Evolutionary conservation across 345 rosid genomes (phyloP).

Genomic region (Moricandia moricandioides): DNA sequence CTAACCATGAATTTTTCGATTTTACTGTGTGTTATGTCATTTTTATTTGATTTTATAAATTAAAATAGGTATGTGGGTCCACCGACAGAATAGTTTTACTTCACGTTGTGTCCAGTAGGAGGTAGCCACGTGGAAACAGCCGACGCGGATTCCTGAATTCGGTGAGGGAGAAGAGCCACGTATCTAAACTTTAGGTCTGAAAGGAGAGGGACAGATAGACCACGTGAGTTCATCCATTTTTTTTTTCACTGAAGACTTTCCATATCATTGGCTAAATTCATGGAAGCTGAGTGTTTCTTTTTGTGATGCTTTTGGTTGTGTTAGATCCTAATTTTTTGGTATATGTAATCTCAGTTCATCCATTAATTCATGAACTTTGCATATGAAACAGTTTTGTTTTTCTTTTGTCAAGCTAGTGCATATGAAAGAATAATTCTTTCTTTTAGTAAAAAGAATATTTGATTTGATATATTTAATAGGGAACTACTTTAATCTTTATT

Average conservation of each 20-base stretch:
- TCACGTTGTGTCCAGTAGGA: neutral
- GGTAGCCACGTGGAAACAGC: neutral
- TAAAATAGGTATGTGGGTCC: slow-evolving; percentile 19
- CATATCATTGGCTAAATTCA: too few relatives aligned
- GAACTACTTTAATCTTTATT: too few relatives aligned
- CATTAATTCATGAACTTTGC: neutral
- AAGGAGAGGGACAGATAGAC: slow-evolving; percentile 31
- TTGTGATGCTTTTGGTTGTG: too few relatives aligned
- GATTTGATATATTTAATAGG: too few relatives aligned
- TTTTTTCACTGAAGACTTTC: too few relatives aligned
- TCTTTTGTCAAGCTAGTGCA: too few relatives aligned
- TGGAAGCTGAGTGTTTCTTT: too few relatives aligned
- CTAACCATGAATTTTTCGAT: slow-evolving; percentile 8
- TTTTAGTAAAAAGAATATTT: too few relatives aligned
- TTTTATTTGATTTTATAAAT: neutral
- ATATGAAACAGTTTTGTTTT: neutral
- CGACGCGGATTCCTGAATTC: slow-evolving; percentile 21
- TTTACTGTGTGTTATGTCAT: slow-evolving; percentile 1
- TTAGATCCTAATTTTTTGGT: too few relatives aligned
- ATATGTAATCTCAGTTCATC: too few relatives aligned
- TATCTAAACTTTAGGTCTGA: slow-evolving; percentile 15
- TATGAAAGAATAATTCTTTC: too few relatives aligned
- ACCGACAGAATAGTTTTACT: slow-evolving; percentile 32
- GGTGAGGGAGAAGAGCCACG: slow-evolving; percentile 28
- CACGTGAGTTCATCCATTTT: slow-evolving; percentile 21